Conservation (phyloP, 192 early-diverging fungal species). For the Coemansia sp. region DNA sequence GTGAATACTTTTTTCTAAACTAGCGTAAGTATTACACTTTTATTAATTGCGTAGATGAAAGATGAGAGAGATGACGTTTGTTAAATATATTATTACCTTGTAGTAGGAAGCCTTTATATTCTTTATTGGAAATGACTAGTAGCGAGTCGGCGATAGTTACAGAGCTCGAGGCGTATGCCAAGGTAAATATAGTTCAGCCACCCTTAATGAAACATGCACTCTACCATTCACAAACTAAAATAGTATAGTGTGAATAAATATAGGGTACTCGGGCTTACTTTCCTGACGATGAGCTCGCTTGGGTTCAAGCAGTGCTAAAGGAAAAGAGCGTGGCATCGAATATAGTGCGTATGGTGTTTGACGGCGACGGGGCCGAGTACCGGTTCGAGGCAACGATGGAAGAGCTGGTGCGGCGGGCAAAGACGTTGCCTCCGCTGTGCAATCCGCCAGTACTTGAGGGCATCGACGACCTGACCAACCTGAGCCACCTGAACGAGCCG, state of each 20-base stretch:
- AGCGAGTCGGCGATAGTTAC: slow-evolving; percentile 16
- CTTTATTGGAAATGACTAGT: slow-evolving; percentile 9
- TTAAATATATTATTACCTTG: neutral
- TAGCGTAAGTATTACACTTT: neutral
- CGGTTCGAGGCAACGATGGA: slow-evolving; percentile 69
- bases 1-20: neutral
- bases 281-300: slow-evolving; percentile 39
- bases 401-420: slow-evolving; percentile 69
- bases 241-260: neutral
- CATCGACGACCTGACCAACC: slow-evolving; percentile 89
- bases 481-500: slow-evolving; percentile 96
- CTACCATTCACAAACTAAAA: neutral
- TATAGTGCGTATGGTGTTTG: slow-evolving; percentile 35
- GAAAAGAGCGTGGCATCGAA: slow-evolving; percentile 32
- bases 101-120: neutral
- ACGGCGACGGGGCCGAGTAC: slow-evolving; percentile 22
- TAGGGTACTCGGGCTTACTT: slow-evolving; percentile 52
- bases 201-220: neutral
- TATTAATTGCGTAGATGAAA: neutral
- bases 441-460: slow-evolving; percentile 91
- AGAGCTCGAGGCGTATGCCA: slow-evolving; percentile 50
- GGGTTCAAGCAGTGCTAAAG: slow-evolving; percentile 44
- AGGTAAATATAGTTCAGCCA: slow-evolving; percentile 29
- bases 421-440: slow-evolving; percentile 84
- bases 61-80: neutral